These are phyloP conservation scores for Fonsecaea multimorphosa DNA, from an alignment of 2,329 filamentous ascomycete genomes.

Conservation along the genomic window DNA sequence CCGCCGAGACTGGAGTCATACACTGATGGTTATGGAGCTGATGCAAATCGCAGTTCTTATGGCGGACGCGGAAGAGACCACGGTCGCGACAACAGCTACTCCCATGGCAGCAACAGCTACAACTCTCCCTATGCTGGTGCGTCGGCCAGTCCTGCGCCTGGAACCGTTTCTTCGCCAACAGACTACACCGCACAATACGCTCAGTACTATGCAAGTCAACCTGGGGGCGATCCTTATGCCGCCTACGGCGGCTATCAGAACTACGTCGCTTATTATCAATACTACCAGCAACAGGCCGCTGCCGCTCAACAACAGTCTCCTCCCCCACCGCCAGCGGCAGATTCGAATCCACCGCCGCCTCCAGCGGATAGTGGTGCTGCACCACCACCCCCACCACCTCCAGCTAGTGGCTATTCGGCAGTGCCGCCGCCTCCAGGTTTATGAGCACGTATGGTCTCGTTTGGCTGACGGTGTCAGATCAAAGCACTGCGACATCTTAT, in stretches of 20 bases:
- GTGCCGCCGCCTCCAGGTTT: conserved; percentile 36
- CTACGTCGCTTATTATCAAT: conserved; percentile 67
- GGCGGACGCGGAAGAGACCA: conserved; percentile 58
- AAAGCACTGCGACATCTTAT: neutral
- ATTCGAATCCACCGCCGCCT: conserved; percentile 53
- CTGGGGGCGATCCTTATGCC: conserved; percentile 69
- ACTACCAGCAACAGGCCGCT: conserved; percentile 70
- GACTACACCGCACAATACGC: conserved; percentile 81
- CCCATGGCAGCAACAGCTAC: conserved; percentile 49
- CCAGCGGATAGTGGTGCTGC: conserved; percentile 23
- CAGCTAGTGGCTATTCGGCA: conserved; percentile 28
- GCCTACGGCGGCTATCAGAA: conserved; percentile 88
- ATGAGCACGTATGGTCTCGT: conserved; percentile 27
- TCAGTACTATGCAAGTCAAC: conserved; percentile 68
- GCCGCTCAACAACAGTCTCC: conserved; percentile 53
- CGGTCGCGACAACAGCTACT: conserved; percentile 53
- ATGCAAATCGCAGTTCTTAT: conserved; percentile 51
- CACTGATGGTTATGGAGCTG: conserved; percentile 59
- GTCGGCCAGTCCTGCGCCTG: conserved; percentile 43
- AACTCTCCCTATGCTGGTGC: conserved; percentile 37
- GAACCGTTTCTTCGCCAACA: conserved; percentile 50
- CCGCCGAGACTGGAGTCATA: conserved; percentile 60
- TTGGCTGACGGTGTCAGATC: conserved; percentile 31
- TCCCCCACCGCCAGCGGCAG: conserved; percentile 59
- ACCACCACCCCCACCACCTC: conserved; percentile 27